Conservation (phyloP, 1,139 yeast species). For the Pichia sp. region DNA sequence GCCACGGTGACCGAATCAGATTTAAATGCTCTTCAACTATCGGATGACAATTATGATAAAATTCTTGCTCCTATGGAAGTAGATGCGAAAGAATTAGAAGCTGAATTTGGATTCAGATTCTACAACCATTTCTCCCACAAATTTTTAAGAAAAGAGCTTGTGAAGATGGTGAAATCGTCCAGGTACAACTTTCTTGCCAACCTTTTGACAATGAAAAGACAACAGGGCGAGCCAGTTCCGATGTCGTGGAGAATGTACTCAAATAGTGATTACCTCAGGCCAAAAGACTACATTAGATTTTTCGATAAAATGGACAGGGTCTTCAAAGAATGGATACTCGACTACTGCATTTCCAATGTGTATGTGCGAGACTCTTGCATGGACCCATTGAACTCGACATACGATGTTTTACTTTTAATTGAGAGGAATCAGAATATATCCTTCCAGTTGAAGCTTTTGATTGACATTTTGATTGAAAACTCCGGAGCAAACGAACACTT, state of each 20-base stretch:
- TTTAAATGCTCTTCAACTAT: too few relatives aligned
- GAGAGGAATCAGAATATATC: conserved; percentile 12
- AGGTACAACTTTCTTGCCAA: conserved; percentile 3
- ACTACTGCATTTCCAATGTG: conserved; percentile 10
- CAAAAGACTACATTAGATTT: conserved; percentile 10
- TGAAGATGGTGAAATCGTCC: conserved; percentile 6
- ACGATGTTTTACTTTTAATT: conserved; percentile 4
- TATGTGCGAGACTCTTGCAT: not conserved
- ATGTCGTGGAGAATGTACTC: conserved; percentile 12
- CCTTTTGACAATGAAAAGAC: not conserved
- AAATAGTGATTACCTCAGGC: not conserved
- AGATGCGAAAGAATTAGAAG: conserved; percentile 6
- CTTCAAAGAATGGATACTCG: conserved; percentile 14
- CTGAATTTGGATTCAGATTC: conserved; percentile 13
- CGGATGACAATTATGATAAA: not conserved
- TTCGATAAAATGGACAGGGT: conserved; percentile 15
- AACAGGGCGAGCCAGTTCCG: not conserved
- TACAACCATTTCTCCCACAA: conserved; percentile 11
- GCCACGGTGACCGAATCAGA: not conserved
- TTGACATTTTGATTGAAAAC: conserved; percentile 9
- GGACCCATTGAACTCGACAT: conserved; percentile 1
- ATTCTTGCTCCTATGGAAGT: conserved; percentile 12
- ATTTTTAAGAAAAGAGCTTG: conserved; percentile 9
- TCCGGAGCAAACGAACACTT: conserved; percentile 9
- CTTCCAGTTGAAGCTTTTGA: conserved; percentile 11